Evolutionary conservation across 441 rosid species (phyloP), one percentile per base, ranked within the genome.

Genomic region (Corymbia calophylla): DNA sequence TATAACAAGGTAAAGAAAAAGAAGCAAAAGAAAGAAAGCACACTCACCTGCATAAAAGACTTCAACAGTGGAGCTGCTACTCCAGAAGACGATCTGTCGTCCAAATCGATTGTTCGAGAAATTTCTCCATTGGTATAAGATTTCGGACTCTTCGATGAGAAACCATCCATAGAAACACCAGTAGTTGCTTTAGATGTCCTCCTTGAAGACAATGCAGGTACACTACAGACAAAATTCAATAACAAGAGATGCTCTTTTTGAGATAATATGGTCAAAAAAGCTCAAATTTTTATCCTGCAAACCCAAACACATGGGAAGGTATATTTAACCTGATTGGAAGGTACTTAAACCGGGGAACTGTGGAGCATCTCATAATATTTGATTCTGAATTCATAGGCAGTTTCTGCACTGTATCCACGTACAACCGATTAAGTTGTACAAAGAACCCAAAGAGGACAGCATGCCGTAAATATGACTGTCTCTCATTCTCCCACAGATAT

Each of bases 381-480:
- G 99, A 96, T 92, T 95, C 99, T 7, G 99, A 96, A 93, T 96
- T 98, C 70, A 96, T 93, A 18, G 99, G 97, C 89, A 97, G 94
- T 90, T 96, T 98, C 95, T 98, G 99, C 85, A 92, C 92, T 4
- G 98, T 94, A 91, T 96, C 97, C 82, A 96, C 95, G 89, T 98
- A 97, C 95, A 96, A 93, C 88, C 99, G 95, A 91, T 96, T 96
- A 89, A 98, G 96, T 92, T 98, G 99, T 94, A 98, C 98, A 93
- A 98, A 97, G 94, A 98, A 97, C 86, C 99, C 99, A 93, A 97
- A 98, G 92, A 98, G 97, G 87, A 98, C 99, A 90, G 99, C 99
- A 93, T 97, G 98, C 70, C 97, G 95, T 70, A 96, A 93, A 91
- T 97, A 98, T 39, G 99, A 94, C 91, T 97, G 99, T 92, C 92